Percentiles rank a stretch among this genome's conserved stretches.
Evolutionary conservation across 2,329 filamentous ascomycete genomes (phyloP).

Genomic region (Colletotrichum destructivum): DNA sequence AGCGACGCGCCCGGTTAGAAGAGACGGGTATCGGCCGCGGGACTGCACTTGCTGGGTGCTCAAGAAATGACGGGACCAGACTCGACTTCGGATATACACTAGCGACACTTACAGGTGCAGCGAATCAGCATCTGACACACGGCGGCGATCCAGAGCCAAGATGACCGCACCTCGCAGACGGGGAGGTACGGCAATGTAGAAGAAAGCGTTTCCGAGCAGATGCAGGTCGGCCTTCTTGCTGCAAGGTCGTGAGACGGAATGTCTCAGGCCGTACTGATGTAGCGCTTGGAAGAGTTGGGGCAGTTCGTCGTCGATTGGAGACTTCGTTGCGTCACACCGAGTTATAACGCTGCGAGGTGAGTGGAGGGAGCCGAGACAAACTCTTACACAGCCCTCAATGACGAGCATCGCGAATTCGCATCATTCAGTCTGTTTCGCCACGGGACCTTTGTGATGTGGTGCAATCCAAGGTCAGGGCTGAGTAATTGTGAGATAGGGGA

Average conservation of each 20-base stretch:
- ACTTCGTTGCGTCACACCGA: slow-evolving; percentile 19
- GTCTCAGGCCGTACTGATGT: slow-evolving; percentile 28
- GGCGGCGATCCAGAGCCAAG: slow-evolving; percentile 31
- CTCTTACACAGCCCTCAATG: slow-evolving; percentile 14
- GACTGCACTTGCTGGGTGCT: slow-evolving; percentile 33
- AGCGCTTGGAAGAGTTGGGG: background rate
- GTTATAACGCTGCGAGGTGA: slow-evolving; percentile 5
- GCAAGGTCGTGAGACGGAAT: slow-evolving; percentile 24
- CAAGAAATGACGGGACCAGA: slow-evolving; percentile 24
- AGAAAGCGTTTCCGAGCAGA: slow-evolving; percentile 20
- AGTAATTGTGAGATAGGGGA: background rate
- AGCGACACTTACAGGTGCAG: slow-evolving; percentile 26
- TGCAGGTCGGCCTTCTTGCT: slow-evolving; percentile 25
- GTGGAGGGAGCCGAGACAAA: background rate
- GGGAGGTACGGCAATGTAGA: slow-evolving; percentile 22
- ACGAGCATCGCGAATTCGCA: background rate
- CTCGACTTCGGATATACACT: slow-evolving; percentile 20
- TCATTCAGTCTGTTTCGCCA: slow-evolving; percentile 5
- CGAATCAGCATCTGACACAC: slow-evolving; percentile 43
- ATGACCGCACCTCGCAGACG: slow-evolving; percentile 22
- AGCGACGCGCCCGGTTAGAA: slow-evolving; percentile 11
- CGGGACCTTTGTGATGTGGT: background rate
- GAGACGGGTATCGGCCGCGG: slow-evolving; percentile 9
- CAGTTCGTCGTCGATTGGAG: background rate
- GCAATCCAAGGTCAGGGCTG: background rate